Evolutionary conservation across 2,329 filamentous ascomycete species (phyloP).

Genomic region (Lachnellula subtilissima): DNA sequence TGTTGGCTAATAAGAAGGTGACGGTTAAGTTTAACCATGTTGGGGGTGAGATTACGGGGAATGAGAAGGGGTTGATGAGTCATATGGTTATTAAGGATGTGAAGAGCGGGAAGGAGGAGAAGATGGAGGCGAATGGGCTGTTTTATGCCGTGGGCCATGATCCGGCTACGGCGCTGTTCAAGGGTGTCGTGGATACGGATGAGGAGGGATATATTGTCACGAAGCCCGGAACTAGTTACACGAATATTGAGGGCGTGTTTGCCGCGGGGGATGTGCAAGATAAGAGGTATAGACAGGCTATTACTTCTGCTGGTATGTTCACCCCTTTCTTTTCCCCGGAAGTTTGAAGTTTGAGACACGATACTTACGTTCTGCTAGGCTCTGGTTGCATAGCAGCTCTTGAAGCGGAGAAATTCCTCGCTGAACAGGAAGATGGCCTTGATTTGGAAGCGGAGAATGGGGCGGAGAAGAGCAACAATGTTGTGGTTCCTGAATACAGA

Average conservation of each 20-base stretch:
- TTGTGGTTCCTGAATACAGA: conserved; percentile 55
- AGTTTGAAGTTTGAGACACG: neutral
- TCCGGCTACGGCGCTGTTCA: conserved; percentile 84
- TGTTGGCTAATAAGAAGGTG: conserved; percentile 81
- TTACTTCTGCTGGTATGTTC: conserved; percentile 85
- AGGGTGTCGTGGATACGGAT: conserved; percentile 84
- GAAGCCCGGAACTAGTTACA: conserved; percentile 80
- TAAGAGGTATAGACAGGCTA: conserved; percentile 95
- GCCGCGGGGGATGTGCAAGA: conserved; percentile 98
- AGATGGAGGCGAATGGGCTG: conserved; percentile 83
- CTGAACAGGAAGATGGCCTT: conserved; percentile 48
- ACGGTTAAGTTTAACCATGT: conserved; percentile 82
- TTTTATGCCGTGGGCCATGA: conserved; percentile 99
- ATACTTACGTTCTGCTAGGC: conserved; percentile 45
- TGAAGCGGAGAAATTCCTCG: conserved; percentile 89
- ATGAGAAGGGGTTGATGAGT: conserved; percentile 82
- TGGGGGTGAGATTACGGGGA: conserved; percentile 78
- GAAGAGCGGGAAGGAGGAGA: conserved; percentile 69
- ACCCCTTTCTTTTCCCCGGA: neutral
- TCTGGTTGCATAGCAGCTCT: conserved; percentile 93
- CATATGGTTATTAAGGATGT: conserved; percentile 80
- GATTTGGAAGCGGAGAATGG: conserved; percentile 38
- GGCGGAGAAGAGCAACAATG: conserved; percentile 41
- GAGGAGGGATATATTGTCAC: conserved; percentile 88
- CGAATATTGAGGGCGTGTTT: conserved; percentile 87